phyloP scores from a whole-genome alignment of 495 filamentous ascomycete genomes.

The Paragyromitra xinjiangensis region DNA sequence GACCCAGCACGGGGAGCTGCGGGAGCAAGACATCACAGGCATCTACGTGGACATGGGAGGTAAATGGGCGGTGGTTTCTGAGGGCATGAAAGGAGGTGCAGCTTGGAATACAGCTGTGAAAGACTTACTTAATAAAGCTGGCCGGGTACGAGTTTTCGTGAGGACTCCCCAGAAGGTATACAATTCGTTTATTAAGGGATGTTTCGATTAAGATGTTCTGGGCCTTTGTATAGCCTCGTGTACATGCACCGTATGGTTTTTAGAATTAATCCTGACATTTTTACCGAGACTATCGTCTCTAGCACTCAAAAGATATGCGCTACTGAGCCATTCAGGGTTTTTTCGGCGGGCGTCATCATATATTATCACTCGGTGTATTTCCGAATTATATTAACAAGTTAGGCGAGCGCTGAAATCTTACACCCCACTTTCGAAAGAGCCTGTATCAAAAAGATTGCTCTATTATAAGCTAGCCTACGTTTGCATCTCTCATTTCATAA shows the following conservation, averaged over 20 bases:
- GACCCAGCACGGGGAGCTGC: not conserved
- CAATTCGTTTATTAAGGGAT: not conserved
- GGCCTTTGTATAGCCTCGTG: not conserved
- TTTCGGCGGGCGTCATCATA: not conserved
- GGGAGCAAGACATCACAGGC: not conserved
- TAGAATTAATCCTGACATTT: not conserved
- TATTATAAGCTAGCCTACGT: not conserved
- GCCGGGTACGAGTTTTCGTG: not conserved
- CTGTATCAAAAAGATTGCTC: no score
- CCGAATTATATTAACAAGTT: not conserved
- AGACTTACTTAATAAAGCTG: not conserved
- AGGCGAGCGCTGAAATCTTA: not conserved
- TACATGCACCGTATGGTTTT: not conserved
- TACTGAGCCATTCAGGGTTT: not conserved
- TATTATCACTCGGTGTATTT: not conserved
- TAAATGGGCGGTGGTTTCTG: not conserved
- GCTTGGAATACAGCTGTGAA: not conserved
- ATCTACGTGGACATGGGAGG: not conserved
- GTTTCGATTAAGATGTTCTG: not conserved
- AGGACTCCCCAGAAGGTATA: not conserved
- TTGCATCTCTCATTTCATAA: not conserved
- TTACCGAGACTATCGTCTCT: not conserved
- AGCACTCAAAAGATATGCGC: not conserved
- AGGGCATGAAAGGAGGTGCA: not conserved
- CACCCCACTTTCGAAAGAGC: not conserved